Conservation (phyloP, 2,329 filamentous ascomycete species). For the Fusarium illudens region DNA sequence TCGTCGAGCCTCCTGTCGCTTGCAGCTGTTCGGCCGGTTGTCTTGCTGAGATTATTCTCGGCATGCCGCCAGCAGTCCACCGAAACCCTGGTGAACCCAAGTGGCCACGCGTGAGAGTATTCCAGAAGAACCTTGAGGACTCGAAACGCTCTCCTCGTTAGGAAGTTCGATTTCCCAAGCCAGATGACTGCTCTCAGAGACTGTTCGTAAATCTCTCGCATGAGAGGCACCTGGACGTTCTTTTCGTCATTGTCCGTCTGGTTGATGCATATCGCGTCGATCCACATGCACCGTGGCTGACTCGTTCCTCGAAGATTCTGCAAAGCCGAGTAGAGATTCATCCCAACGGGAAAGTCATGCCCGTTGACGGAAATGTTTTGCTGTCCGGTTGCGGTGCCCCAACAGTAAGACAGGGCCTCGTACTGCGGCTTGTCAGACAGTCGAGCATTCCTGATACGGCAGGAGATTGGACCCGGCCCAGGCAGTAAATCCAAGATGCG, state of each 20-base stretch:
- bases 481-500: neutral
- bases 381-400: neutral
- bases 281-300: neutral
- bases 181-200: neutral
- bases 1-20: neutral
- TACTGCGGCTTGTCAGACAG: slow-evolving; percentile 1
- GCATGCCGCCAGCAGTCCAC: neutral
- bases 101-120: neutral
- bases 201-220: slow-evolving; percentile 4
- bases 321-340: neutral
- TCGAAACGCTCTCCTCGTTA: neutral
- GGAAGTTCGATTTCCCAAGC: neutral
- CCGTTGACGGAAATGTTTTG: neutral
- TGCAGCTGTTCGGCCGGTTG: neutral
- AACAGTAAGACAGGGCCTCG: slow-evolving; percentile 9
- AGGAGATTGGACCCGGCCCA: neutral
- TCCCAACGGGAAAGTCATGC: neutral
- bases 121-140: neutral
- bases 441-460: neutral
- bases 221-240: neutral
- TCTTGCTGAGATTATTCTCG: neutral
- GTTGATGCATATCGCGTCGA: neutral
- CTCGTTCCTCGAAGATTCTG: neutral
- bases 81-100: neutral
- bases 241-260: slow-evolving; percentile 1